These are phyloP conservation scores for Suillus fuscotomentosus DNA, from an alignment of 768 basidiomycete genomes.

Conservation along the genomic window DNA sequence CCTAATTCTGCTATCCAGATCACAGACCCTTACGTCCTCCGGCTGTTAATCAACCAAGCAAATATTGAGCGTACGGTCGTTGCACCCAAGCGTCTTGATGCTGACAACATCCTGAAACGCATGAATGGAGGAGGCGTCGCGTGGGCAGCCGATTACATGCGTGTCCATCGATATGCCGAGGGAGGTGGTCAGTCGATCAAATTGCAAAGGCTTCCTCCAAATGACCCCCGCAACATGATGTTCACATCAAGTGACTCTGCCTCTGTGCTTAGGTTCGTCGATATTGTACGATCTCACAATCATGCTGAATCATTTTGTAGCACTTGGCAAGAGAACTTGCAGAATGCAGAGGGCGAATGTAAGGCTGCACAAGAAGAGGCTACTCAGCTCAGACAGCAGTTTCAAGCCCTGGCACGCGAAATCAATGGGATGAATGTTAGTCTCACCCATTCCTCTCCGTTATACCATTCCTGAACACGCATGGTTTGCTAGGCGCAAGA, in stretches of 20 bases:
- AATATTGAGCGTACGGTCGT: conserved; percentile 74
- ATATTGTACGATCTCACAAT: background rate
- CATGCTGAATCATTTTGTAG: conserved; percentile 30
- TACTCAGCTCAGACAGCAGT: conserved; percentile 28
- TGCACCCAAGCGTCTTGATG: conserved; percentile 60
- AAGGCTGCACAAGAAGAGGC: conserved; percentile 26
- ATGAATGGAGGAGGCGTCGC: conserved; percentile 53
- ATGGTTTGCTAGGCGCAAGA: conserved; percentile 16
- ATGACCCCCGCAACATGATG: conserved; percentile 44
- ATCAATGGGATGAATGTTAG: conserved; percentile 36
- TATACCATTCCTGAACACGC: background rate
- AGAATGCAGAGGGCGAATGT: conserved; percentile 38
- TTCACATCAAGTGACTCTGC: conserved; percentile 53
- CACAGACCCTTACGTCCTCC: conserved; percentile 68
- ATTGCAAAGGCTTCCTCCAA: conserved; percentile 25
- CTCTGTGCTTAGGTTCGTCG: conserved; percentile 45
- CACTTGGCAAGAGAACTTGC: conserved; percentile 41
- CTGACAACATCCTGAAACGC: conserved; percentile 47
- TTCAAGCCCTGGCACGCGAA: conserved; percentile 25
- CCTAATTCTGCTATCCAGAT: conserved; percentile 47
- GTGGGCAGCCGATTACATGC: conserved; percentile 63
- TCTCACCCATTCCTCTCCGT: background rate
- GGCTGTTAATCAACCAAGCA: conserved; percentile 75
- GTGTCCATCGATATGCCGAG: conserved; percentile 62
- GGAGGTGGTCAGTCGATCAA: conserved; percentile 62